Percentiles rank a stretch among this genome's conserved stretches.
These are phyloP conservation scores for Moesziomyces parantarcticus DNA, from an alignment of 1,284 basidiomycete species.

Conservation along the genomic window DNA sequence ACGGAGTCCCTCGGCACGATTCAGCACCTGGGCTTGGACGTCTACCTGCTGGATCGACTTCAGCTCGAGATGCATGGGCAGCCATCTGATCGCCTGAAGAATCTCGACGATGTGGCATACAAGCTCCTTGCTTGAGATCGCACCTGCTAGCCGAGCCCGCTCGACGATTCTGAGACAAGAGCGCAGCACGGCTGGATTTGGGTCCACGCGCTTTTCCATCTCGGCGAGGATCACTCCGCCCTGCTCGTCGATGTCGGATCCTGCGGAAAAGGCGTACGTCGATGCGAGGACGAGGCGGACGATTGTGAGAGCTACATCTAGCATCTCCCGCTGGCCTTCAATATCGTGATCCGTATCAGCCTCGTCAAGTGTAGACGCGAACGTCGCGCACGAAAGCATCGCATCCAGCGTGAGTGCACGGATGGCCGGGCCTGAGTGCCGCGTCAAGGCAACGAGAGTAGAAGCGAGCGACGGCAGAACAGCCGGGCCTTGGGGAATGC, in stretches of 20 bases:
- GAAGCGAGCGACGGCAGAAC: slow-evolving; percentile 38
- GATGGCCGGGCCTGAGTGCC: slow-evolving; percentile 23
- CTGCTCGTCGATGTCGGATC: slow-evolving; percentile 19
- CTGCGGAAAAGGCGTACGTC: slow-evolving; percentile 26
- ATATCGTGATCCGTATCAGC: not conserved
- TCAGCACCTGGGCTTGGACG: slow-evolving; percentile 1
- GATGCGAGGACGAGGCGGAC: slow-evolving; percentile 35
- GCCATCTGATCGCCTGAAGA: slow-evolving; percentile 32
- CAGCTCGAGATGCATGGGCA: slow-evolving; percentile 25
- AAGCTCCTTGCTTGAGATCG: slow-evolving; percentile 16
- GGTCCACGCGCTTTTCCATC: slow-evolving; percentile 35
- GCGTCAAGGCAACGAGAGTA: slow-evolving; percentile 30
- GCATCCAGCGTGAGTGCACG: slow-evolving; percentile 28
- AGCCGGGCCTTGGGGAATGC: slow-evolving; percentile 20
- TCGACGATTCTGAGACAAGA: slow-evolving; percentile 27
- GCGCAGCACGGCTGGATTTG: slow-evolving; percentile 33
- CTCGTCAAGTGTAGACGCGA: not conserved
- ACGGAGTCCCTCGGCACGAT: slow-evolving; percentile 26
- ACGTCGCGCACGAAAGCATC: slow-evolving; percentile 24
- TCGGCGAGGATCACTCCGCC: slow-evolving; percentile 30
- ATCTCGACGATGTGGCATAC: slow-evolving; percentile 24
- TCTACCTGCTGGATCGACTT: slow-evolving; percentile 12
- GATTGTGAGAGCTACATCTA: slow-evolving; percentile 35
- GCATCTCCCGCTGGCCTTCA: slow-evolving; percentile 24
- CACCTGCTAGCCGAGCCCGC: slow-evolving; percentile 5